Evolutionary conservation across 345 rosid species (phyloP), one percentile per base, ranked within the genome.

Genomic region (Arabidopsis arenosa): DNA sequence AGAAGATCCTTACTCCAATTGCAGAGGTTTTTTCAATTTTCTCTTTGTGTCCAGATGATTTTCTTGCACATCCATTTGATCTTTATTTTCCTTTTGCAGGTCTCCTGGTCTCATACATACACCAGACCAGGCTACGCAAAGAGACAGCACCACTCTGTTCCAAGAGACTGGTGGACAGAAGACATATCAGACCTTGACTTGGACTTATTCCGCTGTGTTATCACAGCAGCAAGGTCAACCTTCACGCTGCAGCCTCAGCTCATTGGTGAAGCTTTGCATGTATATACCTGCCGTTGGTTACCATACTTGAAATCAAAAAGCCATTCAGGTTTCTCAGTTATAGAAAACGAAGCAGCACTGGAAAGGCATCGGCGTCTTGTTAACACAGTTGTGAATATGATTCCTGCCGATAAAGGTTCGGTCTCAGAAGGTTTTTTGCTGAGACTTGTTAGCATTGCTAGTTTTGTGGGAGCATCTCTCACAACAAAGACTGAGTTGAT

Each of bases 141-240:
- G 74, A 85, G 81, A 70, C 80, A 85, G 70, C 90, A 81, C 11
- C 90, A 77, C 49, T 81, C 90, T 17, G 93, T 81, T 45, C 99
- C 99, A 45, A 88, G 80, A 72, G 99, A 96, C 82, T 96, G 98
- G 99, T 96, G 99, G 98, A 93, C 97, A 1, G 99, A 96, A 70
- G 97, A 96, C 80, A 78, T 91, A 80, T 86, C 97, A 5, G 94
- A 91, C 76, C 96, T 96, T 21, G 96, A 96, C 57, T 76, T 96
- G 69, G 98, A 93, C 82, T 86, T 93, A 23, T 91, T 93, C 76
- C 86, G 95, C 43, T 89, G 93, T 72, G 81, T 91, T 32, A 83
- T 91, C 23, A 84, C 87, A 40, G 84, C 97, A 23, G 79, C 87
- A 23, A 85, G 88, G 84, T 87, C 98, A 61, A 84, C 91, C 7